Conservation (phyloP, 371 early-diverging fungal genomes). For the Funneliformis caledonium region DNA sequence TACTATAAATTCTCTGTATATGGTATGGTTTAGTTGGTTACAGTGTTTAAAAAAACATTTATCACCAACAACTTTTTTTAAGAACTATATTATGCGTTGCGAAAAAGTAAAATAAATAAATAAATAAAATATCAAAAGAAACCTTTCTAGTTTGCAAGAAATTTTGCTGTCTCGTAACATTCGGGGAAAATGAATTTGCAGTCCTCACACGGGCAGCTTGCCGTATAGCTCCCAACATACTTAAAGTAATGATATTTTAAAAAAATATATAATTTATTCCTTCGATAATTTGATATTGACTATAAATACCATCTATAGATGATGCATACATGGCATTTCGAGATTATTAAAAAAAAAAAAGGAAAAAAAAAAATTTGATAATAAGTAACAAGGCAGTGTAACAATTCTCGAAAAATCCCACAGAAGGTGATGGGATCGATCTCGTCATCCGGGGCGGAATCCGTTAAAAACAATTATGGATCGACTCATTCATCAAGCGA, state of each 20-base stretch:
- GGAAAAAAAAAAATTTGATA: neutral
- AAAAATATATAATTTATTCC: neutral
- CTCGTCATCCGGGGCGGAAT: too few species aligned
- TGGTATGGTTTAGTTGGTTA: neutral
- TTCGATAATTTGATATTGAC: neutral
- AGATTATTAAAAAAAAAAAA: too few species aligned
- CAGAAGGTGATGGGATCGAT: too few species aligned
- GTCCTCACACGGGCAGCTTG: neutral
- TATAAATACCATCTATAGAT: neutral
- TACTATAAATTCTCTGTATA: constrained; percentile 12
- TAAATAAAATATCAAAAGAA: neutral
- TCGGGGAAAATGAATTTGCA: neutral
- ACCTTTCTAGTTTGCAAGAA: neutral
- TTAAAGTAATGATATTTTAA: neutral
- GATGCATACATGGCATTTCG: neutral
- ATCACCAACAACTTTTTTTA: neutral
- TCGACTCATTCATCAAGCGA: too few species aligned
- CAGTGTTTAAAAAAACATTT: constrained; percentile 8
- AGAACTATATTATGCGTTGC: too few species aligned
- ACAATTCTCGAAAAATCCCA: neutral
- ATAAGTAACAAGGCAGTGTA: neutral
- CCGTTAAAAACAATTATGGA: too few species aligned
- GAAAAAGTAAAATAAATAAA: neutral
- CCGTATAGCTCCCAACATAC: neutral
- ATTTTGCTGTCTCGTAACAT: neutral